A percentile compares a stretch with the other conserved stretches of the same genome.
Conservation (phyloP, 2,329 filamentous ascomycete genomes). For the Penicillium expansum region DNA sequence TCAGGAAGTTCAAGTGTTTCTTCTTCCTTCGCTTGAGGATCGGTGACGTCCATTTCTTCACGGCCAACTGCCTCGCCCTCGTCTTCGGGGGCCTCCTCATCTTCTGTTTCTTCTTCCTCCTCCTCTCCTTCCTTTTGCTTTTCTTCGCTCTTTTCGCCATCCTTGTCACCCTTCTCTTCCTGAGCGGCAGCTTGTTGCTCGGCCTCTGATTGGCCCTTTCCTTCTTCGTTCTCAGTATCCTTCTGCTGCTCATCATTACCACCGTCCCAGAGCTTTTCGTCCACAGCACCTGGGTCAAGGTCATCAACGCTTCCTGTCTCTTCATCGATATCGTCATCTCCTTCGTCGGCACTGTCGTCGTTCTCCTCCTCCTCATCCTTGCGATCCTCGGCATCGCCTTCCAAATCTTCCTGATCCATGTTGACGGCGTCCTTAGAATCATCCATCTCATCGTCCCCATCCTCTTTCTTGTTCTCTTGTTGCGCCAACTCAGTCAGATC, state of each 20-base stretch:
- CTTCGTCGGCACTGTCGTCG: conserved; percentile 60
- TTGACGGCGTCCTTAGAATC: conserved; percentile 49
- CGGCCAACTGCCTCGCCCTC: conserved; percentile 63
- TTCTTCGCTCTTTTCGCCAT: conserved; percentile 40
- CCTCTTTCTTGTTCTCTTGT: conserved; percentile 66
- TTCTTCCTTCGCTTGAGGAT: conserved; percentile 76
- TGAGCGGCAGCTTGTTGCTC: conserved; percentile 63
- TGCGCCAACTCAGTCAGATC: conserved; percentile 89
- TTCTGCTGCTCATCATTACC: conserved; percentile 63
- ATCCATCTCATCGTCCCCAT: conserved; percentile 43
- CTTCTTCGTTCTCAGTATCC: conserved; percentile 73
- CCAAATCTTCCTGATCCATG: conserved; percentile 79
- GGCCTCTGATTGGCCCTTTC: conserved; percentile 50
- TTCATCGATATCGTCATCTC: conserved; percentile 74
- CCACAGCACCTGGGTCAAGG: conserved; percentile 81
- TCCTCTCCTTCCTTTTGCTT: conserved; percentile 54
- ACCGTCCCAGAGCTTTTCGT: conserved; percentile 99
- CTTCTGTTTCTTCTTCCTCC: conserved; percentile 58
- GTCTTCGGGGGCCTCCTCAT: conserved; percentile 51
- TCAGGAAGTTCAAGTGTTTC: conserved; percentile 81
- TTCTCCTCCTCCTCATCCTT: conserved; percentile 50
- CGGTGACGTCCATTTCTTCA: conserved; percentile 63
- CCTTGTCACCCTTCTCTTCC: conserved; percentile 45
- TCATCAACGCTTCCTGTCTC: conserved; percentile 90
- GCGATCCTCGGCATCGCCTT: conserved; percentile 73